Base-by-base conservation (phyloP, 2,329 filamentous ascomycete species). In the Colletotrichum sp. region DNA sequence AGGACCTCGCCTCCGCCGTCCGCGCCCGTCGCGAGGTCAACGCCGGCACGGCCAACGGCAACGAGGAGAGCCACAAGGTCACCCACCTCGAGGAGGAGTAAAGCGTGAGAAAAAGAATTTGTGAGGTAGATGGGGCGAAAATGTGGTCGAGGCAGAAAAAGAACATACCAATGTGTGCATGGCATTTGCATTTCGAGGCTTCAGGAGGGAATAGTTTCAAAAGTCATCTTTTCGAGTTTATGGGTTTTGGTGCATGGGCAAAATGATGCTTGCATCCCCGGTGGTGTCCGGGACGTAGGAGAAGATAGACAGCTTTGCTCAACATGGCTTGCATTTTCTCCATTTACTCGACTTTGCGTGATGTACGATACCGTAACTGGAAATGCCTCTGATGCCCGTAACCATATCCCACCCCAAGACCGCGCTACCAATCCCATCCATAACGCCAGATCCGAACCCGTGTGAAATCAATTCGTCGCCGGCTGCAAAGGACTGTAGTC, bases 1-100 rank as follows among this genome's bases (percentile, higher is more conserved):
- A 98, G 85, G 91, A 96, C 80, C 90, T 99, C 34, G 96, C 97
- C 8, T 92, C 92, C n/a, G 95, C 95, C 44, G 94, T 99, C 68
- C 92, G 95, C 68, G 91, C 92, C 78, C 92, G 96, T 80, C 92
- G 97, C 81, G 88, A 92, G 80, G 73, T 86, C 57, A 89, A 87
- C 80, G 84, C 83, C 48, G 85, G 84, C 71, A 80, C 82, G 9
- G 78, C 81, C 64, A 81, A 81, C 57, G 81, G 79, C 48, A 82
- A 81, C 67, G 80, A 79, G 36, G 79, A 79, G 64, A 79, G 81
- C 18, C 81, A 80, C 78, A 86, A 86, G 82, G 85, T 88, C 18
- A 90, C 87, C n/a, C 84, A 82, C 26, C 83, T 90, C 6, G 89
- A 90, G 82, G 89, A 90, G 82, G 88, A 90, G 71, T 90, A 87